phyloP scores from a whole-genome alignment of 805 yeast species.

The Kurtzmaniella cleridarum region DNA sequence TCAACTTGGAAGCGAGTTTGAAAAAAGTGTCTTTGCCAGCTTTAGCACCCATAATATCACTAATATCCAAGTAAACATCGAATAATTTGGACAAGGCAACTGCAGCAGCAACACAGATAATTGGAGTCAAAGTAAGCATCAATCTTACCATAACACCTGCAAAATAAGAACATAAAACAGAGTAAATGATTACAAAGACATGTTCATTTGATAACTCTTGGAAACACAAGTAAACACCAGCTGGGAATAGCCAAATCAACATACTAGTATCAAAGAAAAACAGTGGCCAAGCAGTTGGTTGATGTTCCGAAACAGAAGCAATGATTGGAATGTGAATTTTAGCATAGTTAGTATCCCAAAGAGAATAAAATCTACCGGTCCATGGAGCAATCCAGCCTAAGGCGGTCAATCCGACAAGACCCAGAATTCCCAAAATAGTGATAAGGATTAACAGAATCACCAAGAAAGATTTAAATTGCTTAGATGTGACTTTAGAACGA shows the following conservation, averaged over 20 bases:
- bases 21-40: slow-evolving; percentile 18
- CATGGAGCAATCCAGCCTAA: slow-evolving; percentile 97
- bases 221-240: slow-evolving; percentile 87
- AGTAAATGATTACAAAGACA: slow-evolving; percentile 84
- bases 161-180: slow-evolving; percentile 92
- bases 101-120: slow-evolving; percentile 90
- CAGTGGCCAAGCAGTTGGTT: slow-evolving; percentile 99
- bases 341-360: slow-evolving; percentile 98
- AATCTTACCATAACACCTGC: slow-evolving; percentile 99
- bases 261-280: slow-evolving; percentile 91
- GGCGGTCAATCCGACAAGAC: slow-evolving; percentile 74
- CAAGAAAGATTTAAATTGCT: slow-evolving; percentile 68
- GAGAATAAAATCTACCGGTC: slow-evolving; percentile 98
- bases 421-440: slow-evolving; percentile 59
- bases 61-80: slow-evolving; percentile 73
- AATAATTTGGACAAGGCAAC: slow-evolving; percentile 80
- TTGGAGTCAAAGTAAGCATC: slow-evolving; percentile 94
- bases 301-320: slow-evolving; percentile 98
- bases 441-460: slow-evolving; percentile 53
- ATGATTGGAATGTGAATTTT: slow-evolving; percentile 97
- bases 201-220: slow-evolving; percentile 89
- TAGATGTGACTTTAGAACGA: slow-evolving; percentile 63
- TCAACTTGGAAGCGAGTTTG: slow-evolving; percentile 47
- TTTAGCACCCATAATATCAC: slow-evolving; percentile 25
- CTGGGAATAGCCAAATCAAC: slow-evolving; percentile 97